Percentiles rank a stretch among this genome's conserved stretches.
phyloP scores from a whole-genome alignment of 2,329 filamentous ascomycete species.

The Neofusicoccum laricinum region DNA sequence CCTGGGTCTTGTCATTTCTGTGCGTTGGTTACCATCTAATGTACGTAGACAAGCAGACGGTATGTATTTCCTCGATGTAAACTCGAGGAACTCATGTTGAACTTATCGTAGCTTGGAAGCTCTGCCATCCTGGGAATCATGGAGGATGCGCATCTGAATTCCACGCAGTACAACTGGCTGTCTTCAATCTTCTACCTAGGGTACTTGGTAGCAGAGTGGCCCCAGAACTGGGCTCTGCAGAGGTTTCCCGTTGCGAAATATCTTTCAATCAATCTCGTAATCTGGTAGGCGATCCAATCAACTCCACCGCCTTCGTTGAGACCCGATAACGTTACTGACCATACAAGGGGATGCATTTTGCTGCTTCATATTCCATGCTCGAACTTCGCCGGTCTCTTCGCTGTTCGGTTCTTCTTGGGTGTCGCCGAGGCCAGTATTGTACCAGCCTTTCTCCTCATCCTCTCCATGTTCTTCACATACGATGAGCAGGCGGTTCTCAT shows the following conservation, averaged over 20 bases:
- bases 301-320: too few species aligned
- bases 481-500: constrained; percentile 33
- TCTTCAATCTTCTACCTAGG: constrained; percentile 20
- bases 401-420: constrained; percentile 62
- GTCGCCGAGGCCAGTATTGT: constrained; percentile 62
- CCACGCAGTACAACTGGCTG: constrained; percentile 29
- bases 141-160: constrained; percentile 28
- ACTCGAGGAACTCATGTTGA: too few species aligned
- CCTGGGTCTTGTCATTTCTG: constrained; percentile 39
- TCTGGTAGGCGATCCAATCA: neutral
- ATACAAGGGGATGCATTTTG: constrained; percentile 27
- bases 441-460: constrained; percentile 56
- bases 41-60: constrained; percentile 41
- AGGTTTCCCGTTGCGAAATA: constrained; percentile 8
- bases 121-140: constrained; percentile 33
- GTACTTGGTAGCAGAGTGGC: constrained; percentile 25
- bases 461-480: constrained; percentile 43
- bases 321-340: neutral
- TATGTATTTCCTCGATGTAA: constrained; percentile 8
- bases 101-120: constrained; percentile 18
- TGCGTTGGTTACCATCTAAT: constrained; percentile 41
- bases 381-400: constrained; percentile 39
- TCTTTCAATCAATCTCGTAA: neutral
- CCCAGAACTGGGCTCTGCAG: constrained; percentile 26
- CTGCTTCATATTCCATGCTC: constrained; percentile 29